These are phyloP conservation scores for Boletus subcaerulescens DNA, from an alignment of 768 basidiomycete genomes.

Conservation along the genomic window DNA sequence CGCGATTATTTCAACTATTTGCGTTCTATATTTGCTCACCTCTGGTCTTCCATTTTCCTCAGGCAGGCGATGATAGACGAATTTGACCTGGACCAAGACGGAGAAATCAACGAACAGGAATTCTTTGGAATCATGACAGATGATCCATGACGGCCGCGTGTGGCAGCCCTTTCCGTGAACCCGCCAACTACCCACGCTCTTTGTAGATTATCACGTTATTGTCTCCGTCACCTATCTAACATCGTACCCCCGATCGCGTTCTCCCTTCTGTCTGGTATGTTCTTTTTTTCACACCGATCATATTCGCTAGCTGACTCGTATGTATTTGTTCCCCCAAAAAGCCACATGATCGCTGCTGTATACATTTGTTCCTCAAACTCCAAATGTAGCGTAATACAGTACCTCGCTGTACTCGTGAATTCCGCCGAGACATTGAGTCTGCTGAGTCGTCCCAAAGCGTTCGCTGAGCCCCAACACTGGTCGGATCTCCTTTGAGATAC, in stretches of 20 bases:
- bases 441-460: not conserved
- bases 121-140: slow-evolving; percentile 98
- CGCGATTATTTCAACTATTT: slow-evolving; percentile 9
- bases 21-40: slow-evolving; percentile 31
- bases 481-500: slow-evolving; percentile 2
- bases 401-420: not conserved
- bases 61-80: slow-evolving; percentile 99
- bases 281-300: slow-evolving; percentile 23
- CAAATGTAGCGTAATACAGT: slow-evolving; percentile 23
- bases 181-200: slow-evolving; percentile 1
- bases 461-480: slow-evolving; percentile 18
- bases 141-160: slow-evolving; percentile 50
- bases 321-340: slow-evolving; percentile 11
- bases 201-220: slow-evolving; percentile 8
- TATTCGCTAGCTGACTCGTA: slow-evolving; percentile 12
- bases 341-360: slow-evolving; percentile 26
- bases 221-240: slow-evolving; percentile 12
- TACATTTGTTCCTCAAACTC: slow-evolving; percentile 2
- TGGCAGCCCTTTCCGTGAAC: not conserved
- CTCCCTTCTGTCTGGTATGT: slow-evolving; percentile 15
- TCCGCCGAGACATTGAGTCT: slow-evolving; percentile 18
- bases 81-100: slow-evolving; percentile 97
- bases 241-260: slow-evolving; percentile 21
- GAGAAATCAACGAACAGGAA: slow-evolving; percentile 95
- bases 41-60: slow-evolving; percentile 26